These are phyloP conservation scores for Cyclocybe cylindracea DNA, from an alignment of 768 basidiomycete genomes.

Conservation along the genomic window DNA sequence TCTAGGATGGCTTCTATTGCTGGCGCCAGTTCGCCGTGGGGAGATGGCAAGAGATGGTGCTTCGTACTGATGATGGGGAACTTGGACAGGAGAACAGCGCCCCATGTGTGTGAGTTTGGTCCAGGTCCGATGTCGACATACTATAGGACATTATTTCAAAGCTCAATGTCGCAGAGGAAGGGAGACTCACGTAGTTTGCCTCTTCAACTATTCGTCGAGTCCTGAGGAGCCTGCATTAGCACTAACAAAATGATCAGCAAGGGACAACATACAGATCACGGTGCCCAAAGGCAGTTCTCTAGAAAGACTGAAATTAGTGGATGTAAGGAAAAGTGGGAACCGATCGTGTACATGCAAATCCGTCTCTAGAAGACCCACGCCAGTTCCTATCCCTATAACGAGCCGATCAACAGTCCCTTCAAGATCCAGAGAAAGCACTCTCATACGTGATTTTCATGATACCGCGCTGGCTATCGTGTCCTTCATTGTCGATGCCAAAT, in stretches of 20 bases:
- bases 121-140: conserved; percentile 89
- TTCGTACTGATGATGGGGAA: conserved; percentile 88
- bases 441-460: conserved; percentile 53
- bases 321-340: no score
- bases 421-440: not conserved
- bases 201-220: conserved; percentile 79
- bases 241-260: not conserved
- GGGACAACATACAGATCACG: conserved; percentile 65
- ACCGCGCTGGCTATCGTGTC: conserved; percentile 70
- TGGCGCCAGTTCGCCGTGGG: conserved; percentile 82
- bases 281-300: conserved; percentile 67
- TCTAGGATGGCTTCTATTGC: conserved; percentile 87
- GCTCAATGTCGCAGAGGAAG: not conserved
- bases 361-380: conserved; percentile 84
- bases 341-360: conserved; percentile 64
- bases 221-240: conserved; percentile 34
- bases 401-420: not conserved
- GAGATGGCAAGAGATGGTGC: conserved; percentile 87
- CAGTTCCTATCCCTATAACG: conserved; percentile 66
- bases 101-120: conserved; percentile 90
- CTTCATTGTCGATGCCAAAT: conserved; percentile 79
- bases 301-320: not conserved
- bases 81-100: conserved; percentile 81
- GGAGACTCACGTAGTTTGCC: conserved; percentile 70
- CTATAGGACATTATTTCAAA: conserved; percentile 34